Percentiles rank a stretch among this genome's conserved stretches.
These are phyloP conservation scores for Solanum clarkiae DNA, from an alignment of 257 asterid genomes.

Conservation along the genomic window DNA sequence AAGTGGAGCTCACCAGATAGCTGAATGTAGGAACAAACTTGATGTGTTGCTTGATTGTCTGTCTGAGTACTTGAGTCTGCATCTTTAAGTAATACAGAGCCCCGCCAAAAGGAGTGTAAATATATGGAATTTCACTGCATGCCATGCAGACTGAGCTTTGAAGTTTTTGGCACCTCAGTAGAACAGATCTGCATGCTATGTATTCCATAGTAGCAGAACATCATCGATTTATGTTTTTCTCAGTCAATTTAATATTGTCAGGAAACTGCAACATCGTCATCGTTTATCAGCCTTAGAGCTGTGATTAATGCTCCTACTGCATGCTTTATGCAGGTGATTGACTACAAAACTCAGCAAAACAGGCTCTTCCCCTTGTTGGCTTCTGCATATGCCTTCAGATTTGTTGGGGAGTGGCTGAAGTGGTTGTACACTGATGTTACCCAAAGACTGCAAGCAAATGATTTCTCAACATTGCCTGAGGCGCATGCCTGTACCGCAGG, in stretches of 20 bases:
- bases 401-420: slow-evolving; percentile 91
- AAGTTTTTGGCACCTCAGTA: background rate
- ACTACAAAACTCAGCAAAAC: slow-evolving; percentile 90
- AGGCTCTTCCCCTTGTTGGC: slow-evolving; percentile 95
- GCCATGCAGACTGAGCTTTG: background rate
- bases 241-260: background rate
- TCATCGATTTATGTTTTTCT: background rate
- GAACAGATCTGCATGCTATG: background rate
- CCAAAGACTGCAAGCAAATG: slow-evolving; percentile 64
- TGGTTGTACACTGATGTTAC: slow-evolving; percentile 93
- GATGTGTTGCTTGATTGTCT: background rate
- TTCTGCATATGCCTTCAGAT: slow-evolving; percentile 93
- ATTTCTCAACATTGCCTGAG: slow-evolving; percentile 91
- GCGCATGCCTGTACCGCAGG: slow-evolving; percentile 99
- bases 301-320: background rate
- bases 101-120: background rate
- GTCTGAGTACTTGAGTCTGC: background rate
- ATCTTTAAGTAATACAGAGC: background rate
- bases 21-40: background rate
- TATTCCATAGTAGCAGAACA: background rate
- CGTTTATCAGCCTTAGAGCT: background rate
- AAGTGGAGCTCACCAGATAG: background rate
- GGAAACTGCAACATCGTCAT: background rate
- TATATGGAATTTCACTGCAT: background rate
- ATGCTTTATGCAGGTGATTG: slow-evolving; percentile 56